These are phyloP conservation scores for Zelopaecilomyces penicillatus DNA, from an alignment of 2,329 filamentous ascomycete genomes.

Conservation along the genomic window DNA sequence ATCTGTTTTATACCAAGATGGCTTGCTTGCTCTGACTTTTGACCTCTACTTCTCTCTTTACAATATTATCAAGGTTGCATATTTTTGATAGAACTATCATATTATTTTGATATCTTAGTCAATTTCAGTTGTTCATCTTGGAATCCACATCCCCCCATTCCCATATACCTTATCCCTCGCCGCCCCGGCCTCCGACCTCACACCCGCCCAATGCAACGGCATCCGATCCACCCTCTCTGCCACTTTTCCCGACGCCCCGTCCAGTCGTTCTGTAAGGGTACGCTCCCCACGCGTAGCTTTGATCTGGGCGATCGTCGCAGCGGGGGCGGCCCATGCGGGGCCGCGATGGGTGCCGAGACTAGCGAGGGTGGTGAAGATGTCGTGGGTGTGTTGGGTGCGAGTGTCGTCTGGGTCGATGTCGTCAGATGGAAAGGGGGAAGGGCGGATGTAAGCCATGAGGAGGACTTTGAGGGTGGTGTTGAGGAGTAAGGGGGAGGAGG, in stretches of 20 bases:
- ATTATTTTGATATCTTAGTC: background rate
- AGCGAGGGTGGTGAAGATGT: constrained; percentile 35
- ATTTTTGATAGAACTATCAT: background rate
- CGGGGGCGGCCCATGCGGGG: too few relatives aligned
- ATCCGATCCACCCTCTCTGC: constrained; percentile 50
- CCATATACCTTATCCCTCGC: constrained; percentile 42
- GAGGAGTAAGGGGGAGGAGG: constrained; percentile 20
- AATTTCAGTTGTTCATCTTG: constrained; percentile 11
- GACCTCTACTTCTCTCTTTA: too few relatives aligned
- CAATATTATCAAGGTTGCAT: background rate
- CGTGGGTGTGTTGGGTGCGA: constrained; percentile 25
- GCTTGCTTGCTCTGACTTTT: too few relatives aligned
- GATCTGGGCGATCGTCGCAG: constrained; percentile 22
- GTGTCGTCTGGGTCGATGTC: constrained; percentile 14
- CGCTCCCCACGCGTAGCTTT: constrained; percentile 32
- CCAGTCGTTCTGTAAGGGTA: constrained; percentile 36
- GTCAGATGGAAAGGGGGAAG: constrained; percentile 11
- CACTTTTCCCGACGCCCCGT: constrained; percentile 38
- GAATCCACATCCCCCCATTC: constrained; percentile 41
- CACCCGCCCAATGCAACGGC: constrained; percentile 49
- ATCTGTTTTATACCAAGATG: too few relatives aligned
- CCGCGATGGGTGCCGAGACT: constrained; percentile 27
- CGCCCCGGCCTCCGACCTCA: constrained; percentile 41
- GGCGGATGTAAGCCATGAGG: constrained; percentile 52
- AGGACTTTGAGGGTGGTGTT: constrained; percentile 41